Conservation (phyloP, 345 rosid genomes). For the Carallia brachiata region DNA sequence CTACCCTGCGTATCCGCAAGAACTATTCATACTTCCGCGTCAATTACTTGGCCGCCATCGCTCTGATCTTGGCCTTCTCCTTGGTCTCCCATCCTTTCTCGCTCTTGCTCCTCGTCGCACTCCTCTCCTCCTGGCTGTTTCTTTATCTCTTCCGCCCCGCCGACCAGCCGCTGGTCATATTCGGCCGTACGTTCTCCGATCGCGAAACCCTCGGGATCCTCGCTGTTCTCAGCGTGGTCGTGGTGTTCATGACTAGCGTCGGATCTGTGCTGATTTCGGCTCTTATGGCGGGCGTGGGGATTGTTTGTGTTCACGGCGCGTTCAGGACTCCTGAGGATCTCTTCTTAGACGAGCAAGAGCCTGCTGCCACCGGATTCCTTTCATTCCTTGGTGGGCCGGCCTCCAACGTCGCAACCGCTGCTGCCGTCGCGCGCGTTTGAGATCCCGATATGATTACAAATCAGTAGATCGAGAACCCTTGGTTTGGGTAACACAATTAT, state of each 20-base stretch:
- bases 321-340: constrained; percentile 73
- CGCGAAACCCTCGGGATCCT: constrained; percentile 71
- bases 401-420: constrained; percentile 44
- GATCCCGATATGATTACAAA: not conserved
- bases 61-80: constrained; percentile 39
- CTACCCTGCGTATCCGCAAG: constrained; percentile 62
- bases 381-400: constrained; percentile 75
- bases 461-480: not conserved
- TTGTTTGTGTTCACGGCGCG: constrained; percentile 73
- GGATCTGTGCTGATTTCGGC: constrained; percentile 76
- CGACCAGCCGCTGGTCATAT: constrained; percentile 59
- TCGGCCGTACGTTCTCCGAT: constrained; percentile 60
- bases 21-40: constrained; percentile 69
- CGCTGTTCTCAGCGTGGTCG: constrained; percentile 51
- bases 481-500: constrained; percentile 7
- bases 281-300: constrained; percentile 53
- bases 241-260: constrained; percentile 65
- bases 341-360: constrained; percentile 72
- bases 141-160: constrained; percentile 73
- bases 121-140: constrained; percentile 70
- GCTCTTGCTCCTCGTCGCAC: constrained; percentile 56
- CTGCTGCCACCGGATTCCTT: constrained; percentile 59
- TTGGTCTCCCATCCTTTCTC: constrained; percentile 65
- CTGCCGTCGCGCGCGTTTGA: constrained; percentile 54
- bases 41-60: constrained; percentile 39